Conservation (phyloP, 371 early-diverging fungal species). For the Phascolomyces articulosus region DNA sequence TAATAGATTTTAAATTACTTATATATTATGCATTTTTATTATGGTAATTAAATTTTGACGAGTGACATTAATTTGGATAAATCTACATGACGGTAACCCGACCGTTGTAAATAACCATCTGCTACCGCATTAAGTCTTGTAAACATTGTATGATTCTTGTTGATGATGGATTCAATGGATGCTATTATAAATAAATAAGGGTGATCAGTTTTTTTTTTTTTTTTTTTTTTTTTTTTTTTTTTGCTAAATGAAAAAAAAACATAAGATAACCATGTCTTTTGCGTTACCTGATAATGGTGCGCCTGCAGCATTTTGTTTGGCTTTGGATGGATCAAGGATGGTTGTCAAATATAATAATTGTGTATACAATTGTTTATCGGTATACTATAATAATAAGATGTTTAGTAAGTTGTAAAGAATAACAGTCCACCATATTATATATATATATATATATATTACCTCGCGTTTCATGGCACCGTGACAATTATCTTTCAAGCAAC, state of each 20-base stretch:
- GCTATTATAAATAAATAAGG: constrained; percentile 15
- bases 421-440: background rate
- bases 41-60: background rate
- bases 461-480: constrained; percentile 67
- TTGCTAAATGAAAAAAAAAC: background rate
- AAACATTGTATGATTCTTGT: constrained; percentile 25
- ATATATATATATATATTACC: constrained; percentile 36
- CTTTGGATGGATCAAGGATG: constrained; percentile 45
- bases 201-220: background rate
- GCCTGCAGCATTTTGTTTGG: constrained; percentile 21
- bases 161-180: constrained; percentile 26
- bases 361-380: constrained; percentile 52
- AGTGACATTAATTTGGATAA: constrained; percentile 25
- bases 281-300: constrained; percentile 21
- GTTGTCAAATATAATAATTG: constrained; percentile 50
- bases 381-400: constrained; percentile 23
- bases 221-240: too few species aligned
- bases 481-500: constrained; percentile 73
- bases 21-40: background rate
- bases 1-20: too few species aligned
- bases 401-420: background rate
- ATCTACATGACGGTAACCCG: constrained; percentile 67
- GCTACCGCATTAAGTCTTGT: constrained; percentile 42
- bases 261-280: background rate
- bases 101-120: constrained; percentile 62